Base-by-base conservation (phyloP, 208 protist genomes). In the Phytomonas francai region DNA sequence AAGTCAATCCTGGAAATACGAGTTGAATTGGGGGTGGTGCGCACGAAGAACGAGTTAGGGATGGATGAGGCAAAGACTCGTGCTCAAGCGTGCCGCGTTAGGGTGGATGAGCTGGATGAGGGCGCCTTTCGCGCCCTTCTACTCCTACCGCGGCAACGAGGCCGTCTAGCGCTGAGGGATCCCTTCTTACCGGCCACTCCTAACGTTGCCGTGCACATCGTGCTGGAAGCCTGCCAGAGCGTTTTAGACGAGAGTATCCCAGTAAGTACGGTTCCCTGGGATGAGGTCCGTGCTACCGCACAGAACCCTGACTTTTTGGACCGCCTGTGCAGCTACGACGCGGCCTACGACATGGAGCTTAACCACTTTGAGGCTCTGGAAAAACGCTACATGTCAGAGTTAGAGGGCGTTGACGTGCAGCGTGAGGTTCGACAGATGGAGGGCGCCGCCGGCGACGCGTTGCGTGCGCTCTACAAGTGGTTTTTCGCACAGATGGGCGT, bases 21-120 rank as follows among this genome's bases (percentile, higher is more conserved):
- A 5, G 75, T 74, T 6, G 80, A 83, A 59, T 65, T 89, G 25
- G 80, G 76, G 4, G 63, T 69, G 8, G 66, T 89, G 61, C 77
- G 84, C 34, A 80, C 78, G 36, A 63, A 64, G 63, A 85, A 86
- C 65, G 84, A 89, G 59, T n/a, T 67, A 4, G 78, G 81, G 30
- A 74, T 89, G 74, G 71, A 70, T 14, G 68, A 73, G 3, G 72
- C 73, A 12, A 73, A 73, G 28, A 71, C 63, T 1, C 62, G 32
- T 5, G 39, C 78, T 5, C 74, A 84, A 49, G 66, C 30, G 0
- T 60, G 74, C 25, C 74, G 72, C 14, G 51, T 71, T 14, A 71
- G 45, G 29, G 28, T 89, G 29, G 45, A 28, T 14, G 67, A 36
- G 3, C 56, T 76, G 16, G 73, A 76, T 54, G 71, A 72, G 39